Percentiles rank a stretch among this genome's conserved stretches.
phyloP scores from a whole-genome alignment of 441 rosid species.

The Syzygium malaccense region DNA sequence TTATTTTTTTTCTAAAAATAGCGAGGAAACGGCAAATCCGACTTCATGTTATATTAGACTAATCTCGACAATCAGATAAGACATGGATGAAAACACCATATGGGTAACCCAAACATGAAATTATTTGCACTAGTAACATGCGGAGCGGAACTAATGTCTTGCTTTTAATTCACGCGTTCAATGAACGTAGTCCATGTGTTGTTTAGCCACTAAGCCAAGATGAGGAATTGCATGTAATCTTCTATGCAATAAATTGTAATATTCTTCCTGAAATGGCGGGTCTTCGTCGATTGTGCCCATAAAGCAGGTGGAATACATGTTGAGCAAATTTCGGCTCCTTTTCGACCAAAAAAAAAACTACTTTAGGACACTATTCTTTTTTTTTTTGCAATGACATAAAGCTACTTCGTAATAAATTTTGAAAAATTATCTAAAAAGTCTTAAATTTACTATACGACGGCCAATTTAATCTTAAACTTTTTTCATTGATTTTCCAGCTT shows the following conservation, averaged over 20 bases:
- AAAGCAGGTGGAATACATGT: neutral
- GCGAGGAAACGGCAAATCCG: fast-evolving
- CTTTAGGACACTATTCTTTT: neutral
- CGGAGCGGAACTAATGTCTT: neutral
- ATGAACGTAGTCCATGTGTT: neutral
- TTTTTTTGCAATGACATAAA: neutral
- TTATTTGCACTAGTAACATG: neutral
- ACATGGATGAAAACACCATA: fast-evolving
- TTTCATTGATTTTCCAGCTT: too few relatives aligned
- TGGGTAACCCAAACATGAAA: neutral
- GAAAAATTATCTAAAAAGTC: too few relatives aligned
- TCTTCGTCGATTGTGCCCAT: neutral
- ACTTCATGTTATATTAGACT: neutral
- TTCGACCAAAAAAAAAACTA: too few relatives aligned
- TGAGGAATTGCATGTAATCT: neutral
- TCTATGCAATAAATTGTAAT: neutral
- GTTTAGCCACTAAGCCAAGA: neutral
- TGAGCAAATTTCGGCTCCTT: neutral
- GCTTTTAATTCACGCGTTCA: neutral
- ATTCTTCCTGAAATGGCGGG: neutral
- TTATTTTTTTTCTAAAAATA: neutral
- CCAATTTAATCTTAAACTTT: neutral
- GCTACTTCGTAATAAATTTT: neutral
- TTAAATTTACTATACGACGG: fast-evolving
- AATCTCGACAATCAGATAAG: neutral